Conservation (phyloP, 1,284 basidiomycete species). For the Ceratobasidium sp. region DNA sequence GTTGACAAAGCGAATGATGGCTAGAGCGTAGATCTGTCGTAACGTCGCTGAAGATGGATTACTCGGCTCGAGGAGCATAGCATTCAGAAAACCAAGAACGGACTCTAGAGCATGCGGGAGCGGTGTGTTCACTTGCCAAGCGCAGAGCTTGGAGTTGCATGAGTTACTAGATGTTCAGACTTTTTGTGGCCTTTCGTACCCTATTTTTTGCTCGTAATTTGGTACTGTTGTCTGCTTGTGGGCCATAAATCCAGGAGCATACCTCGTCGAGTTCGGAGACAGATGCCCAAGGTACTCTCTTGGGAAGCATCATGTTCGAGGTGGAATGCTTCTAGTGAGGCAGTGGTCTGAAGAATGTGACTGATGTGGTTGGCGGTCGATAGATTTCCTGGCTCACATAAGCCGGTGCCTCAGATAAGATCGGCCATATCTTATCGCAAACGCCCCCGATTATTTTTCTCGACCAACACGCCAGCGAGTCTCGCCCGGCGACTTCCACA, state of each 20-base stretch:
- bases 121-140: slow-evolving; percentile 74
- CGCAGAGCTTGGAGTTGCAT: slow-evolving; percentile 64
- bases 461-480: slow-evolving; percentile 40
- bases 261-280: slow-evolving; percentile 79
- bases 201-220: slow-evolving; percentile 72
- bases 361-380: too few species aligned
- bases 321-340: too few species aligned
- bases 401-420: slow-evolving; percentile 35
- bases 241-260: slow-evolving; percentile 79
- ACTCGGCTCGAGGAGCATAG: slow-evolving; percentile 60
- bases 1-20: slow-evolving; percentile 91
- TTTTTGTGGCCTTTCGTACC: slow-evolving; percentile 57
- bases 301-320: slow-evolving; percentile 85
- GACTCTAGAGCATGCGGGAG: slow-evolving; percentile 79
- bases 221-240: slow-evolving; percentile 64
- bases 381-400: neutral
- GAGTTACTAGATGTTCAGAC: neutral
- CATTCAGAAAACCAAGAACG: slow-evolving; percentile 70
- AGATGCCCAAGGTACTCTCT: slow-evolving; percentile 83
- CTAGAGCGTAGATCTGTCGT: slow-evolving; percentile 74
- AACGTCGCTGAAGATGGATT: slow-evolving; percentile 57
- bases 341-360: too few species aligned
- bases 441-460: slow-evolving; percentile 40
- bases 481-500: slow-evolving; percentile 15
- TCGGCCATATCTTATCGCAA: slow-evolving; percentile 26